phyloP scores from a whole-genome alignment of 1,284 basidiomycete species.

The Taiwanofungus camphoratus region DNA sequence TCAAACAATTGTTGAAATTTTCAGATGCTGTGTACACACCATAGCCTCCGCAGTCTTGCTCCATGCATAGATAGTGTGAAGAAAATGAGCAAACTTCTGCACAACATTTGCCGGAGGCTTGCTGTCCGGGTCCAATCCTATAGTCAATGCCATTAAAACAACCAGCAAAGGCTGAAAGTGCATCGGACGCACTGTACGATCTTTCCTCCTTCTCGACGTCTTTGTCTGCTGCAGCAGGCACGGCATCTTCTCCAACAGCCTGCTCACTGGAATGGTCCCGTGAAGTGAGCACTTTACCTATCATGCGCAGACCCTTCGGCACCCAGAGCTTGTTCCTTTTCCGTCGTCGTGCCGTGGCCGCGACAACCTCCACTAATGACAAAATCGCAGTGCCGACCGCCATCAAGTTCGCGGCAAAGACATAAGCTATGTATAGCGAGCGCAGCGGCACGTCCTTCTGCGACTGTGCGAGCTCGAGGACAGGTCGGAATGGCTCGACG shows the following conservation, averaged over 20 bases:
- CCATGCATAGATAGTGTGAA: conserved; percentile 38
- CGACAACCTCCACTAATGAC: conserved; percentile 38
- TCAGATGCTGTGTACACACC: conserved; percentile 24
- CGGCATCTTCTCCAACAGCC: conserved; percentile 31
- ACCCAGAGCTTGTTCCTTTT: conserved; percentile 42
- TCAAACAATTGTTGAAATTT: neutral
- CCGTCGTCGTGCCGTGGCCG: conserved; percentile 34
- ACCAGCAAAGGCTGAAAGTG: neutral
- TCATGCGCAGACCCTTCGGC: conserved; percentile 40
- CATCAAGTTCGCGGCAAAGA: conserved; percentile 41
- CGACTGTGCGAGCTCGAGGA: conserved; percentile 21
- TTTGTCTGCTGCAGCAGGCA: conserved; percentile 21
- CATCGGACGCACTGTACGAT: conserved; percentile 30
- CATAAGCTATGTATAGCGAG: conserved; percentile 41
- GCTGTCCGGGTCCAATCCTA: conserved; percentile 45
- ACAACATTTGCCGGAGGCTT: conserved; percentile 37
- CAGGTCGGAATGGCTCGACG: conserved; percentile 40
- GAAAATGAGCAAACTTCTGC: conserved; percentile 32
- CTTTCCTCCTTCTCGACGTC: conserved; percentile 22
- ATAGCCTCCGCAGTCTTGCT: conserved; percentile 38
- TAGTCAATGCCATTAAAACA: neutral
- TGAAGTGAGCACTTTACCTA: conserved; percentile 32
- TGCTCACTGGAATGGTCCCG: conserved; percentile 21
- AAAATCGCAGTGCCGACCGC: conserved; percentile 39
- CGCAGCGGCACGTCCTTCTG: conserved; percentile 29